Percentiles rank a stretch among this genome's conserved stretches.
Conservation (phyloP, 1,284 basidiomycete species). For the Macrocybe sp. region DNA sequence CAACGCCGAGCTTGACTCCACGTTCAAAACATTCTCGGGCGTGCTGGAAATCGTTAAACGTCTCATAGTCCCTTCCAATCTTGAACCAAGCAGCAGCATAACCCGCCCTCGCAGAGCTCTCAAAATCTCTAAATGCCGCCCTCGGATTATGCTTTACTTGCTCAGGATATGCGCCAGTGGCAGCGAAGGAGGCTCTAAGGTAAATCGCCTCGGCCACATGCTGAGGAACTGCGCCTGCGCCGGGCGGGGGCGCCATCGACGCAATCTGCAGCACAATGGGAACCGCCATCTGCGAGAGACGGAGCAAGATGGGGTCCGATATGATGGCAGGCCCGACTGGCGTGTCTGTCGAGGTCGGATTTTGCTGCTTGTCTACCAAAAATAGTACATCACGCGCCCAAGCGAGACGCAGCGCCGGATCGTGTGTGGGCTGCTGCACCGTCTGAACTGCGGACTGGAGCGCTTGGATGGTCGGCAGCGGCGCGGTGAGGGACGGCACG, state of each 20-base stretch:
- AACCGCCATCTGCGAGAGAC: constrained; percentile 64
- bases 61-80: constrained; percentile 87
- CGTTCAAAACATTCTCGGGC: constrained; percentile 83
- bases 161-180: constrained; percentile 64
- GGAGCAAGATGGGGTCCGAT: constrained; percentile 55
- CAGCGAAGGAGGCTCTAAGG: constrained; percentile 65
- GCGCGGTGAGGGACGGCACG: constrained; percentile 52
- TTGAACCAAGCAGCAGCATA: constrained; percentile 81
- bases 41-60: constrained; percentile 66
- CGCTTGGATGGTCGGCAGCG: constrained; percentile 55
- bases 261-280: constrained; percentile 56
- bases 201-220: constrained; percentile 71
- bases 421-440: constrained; percentile 46
- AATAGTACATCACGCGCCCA: constrained; percentile 82
- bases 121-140: constrained; percentile 86
- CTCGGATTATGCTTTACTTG: constrained; percentile 65
- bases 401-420: constrained; percentile 55
- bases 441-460: constrained; percentile 42
- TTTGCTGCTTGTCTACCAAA: constrained; percentile 59
- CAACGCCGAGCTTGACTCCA: constrained; percentile 67
- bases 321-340: constrained; percentile 51
- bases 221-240: constrained; percentile 29
- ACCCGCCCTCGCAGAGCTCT: constrained; percentile 71
- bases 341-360: constrained; percentile 35
- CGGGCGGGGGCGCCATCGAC: constrained; percentile 19